phyloP scores from a whole-genome alignment of 2,329 filamentous ascomycete genomes.

The Fusarium sp. region DNA sequence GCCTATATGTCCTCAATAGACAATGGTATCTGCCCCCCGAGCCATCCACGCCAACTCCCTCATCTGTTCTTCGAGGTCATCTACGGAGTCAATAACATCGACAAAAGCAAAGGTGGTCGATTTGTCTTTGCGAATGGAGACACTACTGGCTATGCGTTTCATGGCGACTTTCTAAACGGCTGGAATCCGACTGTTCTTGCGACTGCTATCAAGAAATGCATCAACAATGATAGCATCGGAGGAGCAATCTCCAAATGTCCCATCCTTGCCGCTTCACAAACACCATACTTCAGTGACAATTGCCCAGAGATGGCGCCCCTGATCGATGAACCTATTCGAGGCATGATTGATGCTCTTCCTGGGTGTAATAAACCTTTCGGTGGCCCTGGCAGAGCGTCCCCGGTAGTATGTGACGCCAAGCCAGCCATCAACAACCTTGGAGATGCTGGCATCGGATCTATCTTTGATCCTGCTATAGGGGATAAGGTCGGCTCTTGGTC shows the following conservation, averaged over 20 bases:
- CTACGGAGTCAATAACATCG: constrained; percentile 33
- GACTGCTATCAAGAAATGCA: constrained; percentile 30
- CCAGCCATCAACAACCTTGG: constrained; percentile 23
- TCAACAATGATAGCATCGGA: constrained; percentile 30
- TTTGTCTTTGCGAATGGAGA: constrained; percentile 39
- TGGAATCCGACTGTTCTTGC: constrained; percentile 30
- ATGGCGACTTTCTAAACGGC: constrained; percentile 37
- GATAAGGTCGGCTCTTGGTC: constrained; percentile 33
- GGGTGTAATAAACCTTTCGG: constrained; percentile 31
- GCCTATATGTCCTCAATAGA: constrained; percentile 39
- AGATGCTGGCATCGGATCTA: constrained; percentile 1
- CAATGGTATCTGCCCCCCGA: constrained; percentile 37
- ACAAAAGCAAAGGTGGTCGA: constrained; percentile 36
- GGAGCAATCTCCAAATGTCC: constrained; percentile 27
- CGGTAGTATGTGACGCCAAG: constrained; percentile 3
- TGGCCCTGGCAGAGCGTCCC: constrained; percentile 21
- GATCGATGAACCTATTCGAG: constrained; percentile 28
- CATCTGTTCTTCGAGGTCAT: constrained; percentile 39
- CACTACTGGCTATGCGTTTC: constrained; percentile 36
- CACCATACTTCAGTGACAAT: constrained; percentile 29
- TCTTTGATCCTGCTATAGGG: constrained; percentile 28
- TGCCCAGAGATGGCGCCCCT: constrained; percentile 34
- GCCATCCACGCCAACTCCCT: constrained; percentile 32
- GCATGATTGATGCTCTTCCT: constrained; percentile 27
- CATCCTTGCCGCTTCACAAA: constrained; percentile 31